Evolutionary conservation across 2,329 filamentous ascomycete species (phyloP).

Genomic region (Aspergillus sergii): DNA sequence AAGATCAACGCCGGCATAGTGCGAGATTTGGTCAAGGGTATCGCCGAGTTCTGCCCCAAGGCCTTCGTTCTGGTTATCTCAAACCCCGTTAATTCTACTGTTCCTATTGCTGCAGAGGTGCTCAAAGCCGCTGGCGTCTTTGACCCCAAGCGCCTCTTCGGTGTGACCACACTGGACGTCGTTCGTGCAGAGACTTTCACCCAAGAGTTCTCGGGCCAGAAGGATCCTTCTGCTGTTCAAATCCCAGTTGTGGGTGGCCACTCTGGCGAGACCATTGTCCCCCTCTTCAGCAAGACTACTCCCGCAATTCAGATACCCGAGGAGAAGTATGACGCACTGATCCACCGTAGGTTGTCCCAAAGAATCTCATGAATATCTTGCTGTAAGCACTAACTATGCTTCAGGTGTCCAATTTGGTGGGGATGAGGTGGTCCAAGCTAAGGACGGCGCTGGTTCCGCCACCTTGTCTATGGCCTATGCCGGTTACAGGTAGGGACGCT

Average conservation of each 20-base stretch:
- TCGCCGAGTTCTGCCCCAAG: conserved; percentile 86
- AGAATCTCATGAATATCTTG: background rate
- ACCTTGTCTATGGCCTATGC: conserved; percentile 96
- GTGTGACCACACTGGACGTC: conserved; percentile 97
- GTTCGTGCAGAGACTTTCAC: conserved; percentile 98
- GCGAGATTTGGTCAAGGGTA: conserved; percentile 84
- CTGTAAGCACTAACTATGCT: background rate
- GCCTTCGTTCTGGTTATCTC: conserved; percentile 96
- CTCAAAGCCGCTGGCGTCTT: conserved; percentile 93
- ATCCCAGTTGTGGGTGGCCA: conserved; percentile 96
- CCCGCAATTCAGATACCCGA: conserved; percentile 78
- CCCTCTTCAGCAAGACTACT: conserved; percentile 89
- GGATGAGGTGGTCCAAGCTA: conserved; percentile 94
- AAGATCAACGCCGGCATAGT: conserved; percentile 99
- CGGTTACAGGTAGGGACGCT: conserved; percentile 73
- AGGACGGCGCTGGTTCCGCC: conserved; percentile 86
- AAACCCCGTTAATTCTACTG: conserved; percentile 99
- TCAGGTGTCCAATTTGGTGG: conserved; percentile 89
- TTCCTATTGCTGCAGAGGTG: conserved; percentile 95
- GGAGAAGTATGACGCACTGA: conserved; percentile 86
- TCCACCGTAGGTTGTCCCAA: conserved; percentile 67
- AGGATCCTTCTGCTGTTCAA: conserved; percentile 77
- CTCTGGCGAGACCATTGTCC: conserved; percentile 97
- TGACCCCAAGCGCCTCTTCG: conserved; percentile 93
- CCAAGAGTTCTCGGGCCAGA: conserved; percentile 78